phyloP scores from a whole-genome alignment of 1,139 yeast species.

The Saccharomyces hybrid region DNA sequence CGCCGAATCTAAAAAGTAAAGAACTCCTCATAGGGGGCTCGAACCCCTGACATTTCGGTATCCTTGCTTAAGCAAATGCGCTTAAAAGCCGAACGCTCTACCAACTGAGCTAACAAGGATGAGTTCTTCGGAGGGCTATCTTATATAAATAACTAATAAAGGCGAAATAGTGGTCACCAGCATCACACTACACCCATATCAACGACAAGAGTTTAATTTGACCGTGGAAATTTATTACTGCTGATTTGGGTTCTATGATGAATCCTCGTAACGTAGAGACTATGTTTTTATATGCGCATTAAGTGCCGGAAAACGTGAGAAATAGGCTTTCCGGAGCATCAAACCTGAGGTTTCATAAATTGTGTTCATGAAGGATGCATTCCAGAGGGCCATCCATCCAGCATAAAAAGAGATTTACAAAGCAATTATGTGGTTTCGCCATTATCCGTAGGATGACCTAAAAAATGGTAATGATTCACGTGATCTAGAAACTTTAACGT shows the following conservation, averaged over 20 bases:
- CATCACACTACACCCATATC: background rate
- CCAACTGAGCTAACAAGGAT: slow-evolving; percentile 34
- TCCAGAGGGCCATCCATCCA: background rate
- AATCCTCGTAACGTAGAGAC: background rate
- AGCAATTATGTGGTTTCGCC: background rate
- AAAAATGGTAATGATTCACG: background rate
- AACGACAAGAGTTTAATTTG: no score
- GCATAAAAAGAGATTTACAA: background rate
- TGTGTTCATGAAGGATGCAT: background rate
- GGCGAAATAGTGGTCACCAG: no score
- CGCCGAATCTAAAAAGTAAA: slow-evolving; percentile 8
- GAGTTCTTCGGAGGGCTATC: slow-evolving; percentile 18
- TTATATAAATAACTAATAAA: no score
- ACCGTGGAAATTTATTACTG: no score
- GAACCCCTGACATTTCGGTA: slow-evolving; percentile 35
- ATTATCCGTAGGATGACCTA: background rate
- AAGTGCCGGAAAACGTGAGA: background rate
- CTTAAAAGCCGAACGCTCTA: slow-evolving; percentile 33
- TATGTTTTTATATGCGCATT: background rate
- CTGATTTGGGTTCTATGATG: no score
- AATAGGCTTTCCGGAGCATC: background rate
- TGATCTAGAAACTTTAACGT: background rate
- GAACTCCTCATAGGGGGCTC: slow-evolving; percentile 36
- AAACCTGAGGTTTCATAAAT: no score
- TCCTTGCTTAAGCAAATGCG: slow-evolving; percentile 24